A percentile compares a stretch with the other conserved stretches of the same genome.
Evolutionary conservation across 306 rosid genomes (phyloP).

Genomic region (Cicer judaicum): DNA sequence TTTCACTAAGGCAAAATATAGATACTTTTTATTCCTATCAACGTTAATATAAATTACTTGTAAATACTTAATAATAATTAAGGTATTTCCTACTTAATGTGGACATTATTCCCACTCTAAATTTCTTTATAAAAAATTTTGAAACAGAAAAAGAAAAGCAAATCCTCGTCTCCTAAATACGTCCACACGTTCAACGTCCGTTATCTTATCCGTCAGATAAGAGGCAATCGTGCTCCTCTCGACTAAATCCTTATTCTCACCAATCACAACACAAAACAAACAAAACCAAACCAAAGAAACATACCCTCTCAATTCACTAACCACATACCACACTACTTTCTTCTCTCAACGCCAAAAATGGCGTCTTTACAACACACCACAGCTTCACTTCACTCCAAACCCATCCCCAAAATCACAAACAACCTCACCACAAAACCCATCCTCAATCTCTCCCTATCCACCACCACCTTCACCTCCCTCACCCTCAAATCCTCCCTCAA

Average conservation of each 20-base stretch:
- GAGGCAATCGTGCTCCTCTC: slow-evolving; percentile 38
- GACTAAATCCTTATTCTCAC: neutral
- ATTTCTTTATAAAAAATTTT: neutral
- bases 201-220: slow-evolving; percentile 51
- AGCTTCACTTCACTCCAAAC: slow-evolving; percentile 68
- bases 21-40: too few species aligned
- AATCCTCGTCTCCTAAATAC: slow-evolving; percentile 3
- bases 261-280: neutral
- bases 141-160: neutral
- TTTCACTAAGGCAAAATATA: too few species aligned
- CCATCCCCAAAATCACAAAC: slow-evolving; percentile 48
- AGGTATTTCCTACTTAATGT: too few species aligned
- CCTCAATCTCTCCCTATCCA: slow-evolving; percentile 58
- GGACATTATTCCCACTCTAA: too few species aligned
- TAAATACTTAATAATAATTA: too few species aligned
- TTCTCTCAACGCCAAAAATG: slow-evolving; percentile 48
- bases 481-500: slow-evolving; percentile 38
- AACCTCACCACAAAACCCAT: slow-evolving; percentile 47
- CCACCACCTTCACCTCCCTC: slow-evolving; percentile 55
- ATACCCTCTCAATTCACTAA: neutral
- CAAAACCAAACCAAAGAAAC: neutral
- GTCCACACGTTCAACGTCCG: slow-evolving; percentile 51
- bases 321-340: neutral
- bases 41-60: too few species aligned
- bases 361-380: slow-evolving; percentile 71